These are phyloP conservation scores for Magnaporthiopsis incrustans DNA, from an alignment of 2,329 filamentous ascomycete genomes.

Conservation along the genomic window DNA sequence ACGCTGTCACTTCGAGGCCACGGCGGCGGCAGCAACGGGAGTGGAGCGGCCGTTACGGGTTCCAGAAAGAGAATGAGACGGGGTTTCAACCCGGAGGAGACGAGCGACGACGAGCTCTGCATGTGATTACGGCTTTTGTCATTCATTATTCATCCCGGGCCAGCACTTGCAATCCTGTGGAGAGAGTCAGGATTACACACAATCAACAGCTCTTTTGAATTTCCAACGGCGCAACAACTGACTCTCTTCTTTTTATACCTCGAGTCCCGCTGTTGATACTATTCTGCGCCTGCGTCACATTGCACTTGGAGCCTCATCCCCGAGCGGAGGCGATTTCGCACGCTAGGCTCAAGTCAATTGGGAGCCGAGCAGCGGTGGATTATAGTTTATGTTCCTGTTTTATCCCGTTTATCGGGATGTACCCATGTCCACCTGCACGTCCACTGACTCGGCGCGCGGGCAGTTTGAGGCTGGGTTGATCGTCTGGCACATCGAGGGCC, in stretches of 20 bases:
- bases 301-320: background rate
- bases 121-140: conserved; percentile 7
- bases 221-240: background rate
- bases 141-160: too few species aligned
- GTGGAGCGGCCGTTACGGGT: background rate
- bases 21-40: background rate
- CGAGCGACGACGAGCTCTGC: conserved; percentile 15
- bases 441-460: background rate
- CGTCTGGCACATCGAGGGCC: too few species aligned
- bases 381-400: too few species aligned
- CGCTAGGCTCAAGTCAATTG: too few species aligned
- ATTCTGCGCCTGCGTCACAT: background rate
- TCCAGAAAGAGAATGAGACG: background rate
- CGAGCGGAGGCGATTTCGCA: too few species aligned
- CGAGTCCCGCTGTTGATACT: background rate
- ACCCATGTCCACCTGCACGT: background rate
- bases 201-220: background rate
- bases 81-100: background rate
- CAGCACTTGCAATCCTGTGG: too few species aligned
- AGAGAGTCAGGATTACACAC: too few species aligned
- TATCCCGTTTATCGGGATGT: background rate
- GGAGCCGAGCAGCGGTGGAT: too few species aligned
- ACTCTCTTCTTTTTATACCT: background rate
- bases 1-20: background rate
- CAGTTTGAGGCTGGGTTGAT: background rate